These are phyloP conservation scores for Lyophyllum shimeji DNA, from an alignment of 768 basidiomycete genomes.

Conservation along the genomic window DNA sequence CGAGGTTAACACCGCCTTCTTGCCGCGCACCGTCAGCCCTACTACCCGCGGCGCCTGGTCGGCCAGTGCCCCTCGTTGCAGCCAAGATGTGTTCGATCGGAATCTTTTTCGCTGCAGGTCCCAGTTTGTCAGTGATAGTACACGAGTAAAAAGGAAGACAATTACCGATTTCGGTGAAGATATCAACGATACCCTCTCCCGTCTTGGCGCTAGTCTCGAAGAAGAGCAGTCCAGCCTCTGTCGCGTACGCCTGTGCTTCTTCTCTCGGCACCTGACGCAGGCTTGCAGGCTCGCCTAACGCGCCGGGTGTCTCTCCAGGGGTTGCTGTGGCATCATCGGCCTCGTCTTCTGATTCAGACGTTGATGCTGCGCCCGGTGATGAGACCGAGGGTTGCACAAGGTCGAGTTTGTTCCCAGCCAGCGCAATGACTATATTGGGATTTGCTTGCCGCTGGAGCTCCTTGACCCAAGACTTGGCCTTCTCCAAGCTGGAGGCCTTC, in stretches of 20 bases:
- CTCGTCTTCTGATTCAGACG: conserved; percentile 81
- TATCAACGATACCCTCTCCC: conserved; percentile 91
- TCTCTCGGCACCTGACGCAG: conserved; percentile 89
- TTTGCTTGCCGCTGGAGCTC: conserved; percentile 98
- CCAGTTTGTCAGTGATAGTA: not conserved
- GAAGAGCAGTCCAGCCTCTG: conserved; percentile 92
- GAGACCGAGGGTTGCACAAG: conserved; percentile 70
- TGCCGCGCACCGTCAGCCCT: conserved; percentile 52
- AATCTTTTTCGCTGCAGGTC: conserved; percentile 52
- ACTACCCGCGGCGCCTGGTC: conserved; percentile 54
- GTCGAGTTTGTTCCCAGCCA: conserved; percentile 97
- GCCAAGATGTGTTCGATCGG: conserved; percentile 93
- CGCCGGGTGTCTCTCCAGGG: conserved; percentile 66
- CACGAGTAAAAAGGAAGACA: conserved; percentile 19
- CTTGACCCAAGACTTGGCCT: conserved; percentile 99
- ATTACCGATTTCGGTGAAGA: conserved; percentile 97
- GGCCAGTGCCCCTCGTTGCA: conserved; percentile 71
- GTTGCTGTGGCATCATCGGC: conserved; percentile 92
- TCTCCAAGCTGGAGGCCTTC: conserved; percentile 92
- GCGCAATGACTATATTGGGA: conserved; percentile 97
- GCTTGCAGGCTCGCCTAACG: conserved; percentile 61
- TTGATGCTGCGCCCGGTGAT: conserved; percentile 43
- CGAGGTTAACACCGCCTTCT: conserved; percentile 66
- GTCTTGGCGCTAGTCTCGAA: conserved; percentile 99
- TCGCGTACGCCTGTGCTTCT: conserved; percentile 95